Conservation (phyloP, 805 yeast species). For the Wickerhamiella azyma region DNA sequence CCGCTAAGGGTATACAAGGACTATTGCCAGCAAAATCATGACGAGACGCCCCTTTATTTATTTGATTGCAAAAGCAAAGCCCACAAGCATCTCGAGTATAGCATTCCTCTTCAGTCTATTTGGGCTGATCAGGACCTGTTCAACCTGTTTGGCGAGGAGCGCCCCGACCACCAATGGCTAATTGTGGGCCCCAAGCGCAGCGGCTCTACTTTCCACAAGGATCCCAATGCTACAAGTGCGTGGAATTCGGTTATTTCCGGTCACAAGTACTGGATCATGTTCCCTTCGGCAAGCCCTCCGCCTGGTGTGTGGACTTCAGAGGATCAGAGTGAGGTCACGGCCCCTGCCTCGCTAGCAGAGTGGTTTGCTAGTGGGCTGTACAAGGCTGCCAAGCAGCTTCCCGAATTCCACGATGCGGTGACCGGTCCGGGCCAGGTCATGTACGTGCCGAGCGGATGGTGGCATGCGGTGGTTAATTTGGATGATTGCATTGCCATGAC, state of each 20-base stretch:
- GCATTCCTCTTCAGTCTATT: slow-evolving; percentile 32
- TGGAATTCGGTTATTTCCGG: slow-evolving; percentile 78
- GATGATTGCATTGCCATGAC: slow-evolving; percentile 63
- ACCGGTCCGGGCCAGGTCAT: slow-evolving; percentile 74
- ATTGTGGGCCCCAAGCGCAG: slow-evolving; percentile 71
- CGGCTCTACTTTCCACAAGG: slow-evolving; percentile 87
- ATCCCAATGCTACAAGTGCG: slow-evolving; percentile 80
- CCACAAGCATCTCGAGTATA: slow-evolving; percentile 44
- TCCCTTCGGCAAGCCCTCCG: slow-evolving; percentile 62
- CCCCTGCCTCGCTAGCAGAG: slow-evolving; percentile 86
- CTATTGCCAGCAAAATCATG: slow-evolving; percentile 48
- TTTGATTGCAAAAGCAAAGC: slow-evolving; percentile 74
- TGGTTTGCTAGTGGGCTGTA: slow-evolving; percentile 79
- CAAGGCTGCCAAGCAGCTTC: slow-evolving; percentile 40
- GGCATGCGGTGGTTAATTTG: slow-evolving; percentile 86
- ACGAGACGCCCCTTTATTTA: slow-evolving; percentile 74
- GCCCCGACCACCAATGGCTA: slow-evolving; percentile 91
- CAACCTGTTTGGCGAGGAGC: slow-evolving; percentile 33
- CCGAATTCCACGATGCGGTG: slow-evolving; percentile 49
- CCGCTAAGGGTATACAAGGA: slow-evolving; percentile 43
- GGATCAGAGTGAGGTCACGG: slow-evolving; percentile 75
- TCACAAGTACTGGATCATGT: slow-evolving; percentile 74
- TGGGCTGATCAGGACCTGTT: slow-evolving; percentile 47
- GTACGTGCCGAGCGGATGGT: slow-evolving; percentile 93
- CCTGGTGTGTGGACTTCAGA: slow-evolving; percentile 74